phyloP scores from a whole-genome alignment of 1,139 yeast genomes.

The Meyerozyma smithsonii region DNA sequence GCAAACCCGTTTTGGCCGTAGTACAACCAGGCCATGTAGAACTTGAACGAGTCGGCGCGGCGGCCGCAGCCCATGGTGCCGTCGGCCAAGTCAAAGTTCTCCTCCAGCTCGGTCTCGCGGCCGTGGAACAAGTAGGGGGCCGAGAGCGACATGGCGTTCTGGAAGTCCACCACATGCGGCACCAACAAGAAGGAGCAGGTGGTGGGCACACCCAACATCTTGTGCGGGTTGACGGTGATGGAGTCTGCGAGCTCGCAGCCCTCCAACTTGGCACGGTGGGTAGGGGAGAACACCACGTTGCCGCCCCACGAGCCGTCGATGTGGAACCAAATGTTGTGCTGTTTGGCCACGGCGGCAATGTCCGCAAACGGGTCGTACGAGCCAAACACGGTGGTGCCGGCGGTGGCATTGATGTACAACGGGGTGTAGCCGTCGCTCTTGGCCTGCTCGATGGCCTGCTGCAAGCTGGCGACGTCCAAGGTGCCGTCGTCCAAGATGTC shows the following conservation, averaged over 20 bases:
- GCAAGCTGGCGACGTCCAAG: constrained; percentile 49
- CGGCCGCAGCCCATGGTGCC: constrained; percentile 95
- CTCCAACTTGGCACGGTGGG: constrained; percentile 41
- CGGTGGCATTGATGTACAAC: constrained; percentile 74
- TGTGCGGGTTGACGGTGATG: constrained; percentile 83
- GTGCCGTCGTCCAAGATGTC: constrained; percentile 53
- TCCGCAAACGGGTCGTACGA: constrained; percentile 67
- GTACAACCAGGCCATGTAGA: constrained; percentile 78
- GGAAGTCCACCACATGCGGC: constrained; percentile 64
- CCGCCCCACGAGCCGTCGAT: constrained; percentile 95
- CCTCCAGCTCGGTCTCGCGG: constrained; percentile 42
- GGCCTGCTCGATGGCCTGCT: constrained; percentile 39
- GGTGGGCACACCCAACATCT: constrained; percentile 86
- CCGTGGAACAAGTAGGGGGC: constrained; percentile 85
- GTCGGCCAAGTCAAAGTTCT: constrained; percentile 76
- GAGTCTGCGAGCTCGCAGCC: constrained; percentile 72
- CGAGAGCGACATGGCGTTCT: constrained; percentile 65
- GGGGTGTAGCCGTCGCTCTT: constrained; percentile 59
- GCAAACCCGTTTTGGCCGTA: constrained; percentile 61
- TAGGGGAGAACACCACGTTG: constrained; percentile 62
- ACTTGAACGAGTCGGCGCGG: constrained; percentile 75
- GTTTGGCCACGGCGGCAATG: constrained; percentile 51
- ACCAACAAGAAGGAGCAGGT: constrained; percentile 77
- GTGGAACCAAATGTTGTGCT: constrained; percentile 66
- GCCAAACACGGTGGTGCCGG: constrained; percentile 88